These are phyloP conservation scores for Trametes sanguinea DNA, from an alignment of 768 basidiomycete species.

Conservation along the genomic window DNA sequence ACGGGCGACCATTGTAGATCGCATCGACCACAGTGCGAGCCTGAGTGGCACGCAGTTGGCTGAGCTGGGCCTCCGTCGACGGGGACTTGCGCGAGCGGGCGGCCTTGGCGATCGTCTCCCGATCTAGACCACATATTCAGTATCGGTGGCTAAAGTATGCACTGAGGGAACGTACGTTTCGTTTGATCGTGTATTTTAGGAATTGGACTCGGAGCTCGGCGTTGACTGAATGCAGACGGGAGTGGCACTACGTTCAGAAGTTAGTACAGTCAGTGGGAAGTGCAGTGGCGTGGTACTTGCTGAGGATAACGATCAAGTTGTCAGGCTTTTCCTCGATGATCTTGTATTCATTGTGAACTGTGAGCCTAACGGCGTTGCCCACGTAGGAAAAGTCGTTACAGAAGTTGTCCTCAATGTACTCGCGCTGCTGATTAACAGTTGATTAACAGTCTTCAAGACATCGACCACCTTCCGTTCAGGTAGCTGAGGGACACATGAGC, in stretches of 20 bases:
- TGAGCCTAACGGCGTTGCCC: neutral
- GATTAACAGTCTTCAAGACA: neutral
- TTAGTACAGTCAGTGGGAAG: neutral
- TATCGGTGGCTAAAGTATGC: neutral
- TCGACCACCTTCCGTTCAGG: neutral
- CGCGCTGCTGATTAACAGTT: neutral
- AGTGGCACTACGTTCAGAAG: neutral
- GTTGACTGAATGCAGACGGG: neutral
- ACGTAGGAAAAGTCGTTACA: neutral
- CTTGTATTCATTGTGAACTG: neutral
- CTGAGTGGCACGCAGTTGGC: neutral
- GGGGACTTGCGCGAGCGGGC: neutral
- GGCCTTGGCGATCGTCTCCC: neutral
- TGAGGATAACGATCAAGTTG: neutral
- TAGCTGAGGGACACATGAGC: neutral
- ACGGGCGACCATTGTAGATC: conserved; percentile 1
- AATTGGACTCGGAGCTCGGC: neutral
- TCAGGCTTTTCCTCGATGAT: neutral
- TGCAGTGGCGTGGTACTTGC: neutral
- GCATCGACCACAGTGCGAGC: neutral
- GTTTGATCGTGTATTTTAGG: neutral
- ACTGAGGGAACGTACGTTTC: neutral
- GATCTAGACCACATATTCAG: neutral
- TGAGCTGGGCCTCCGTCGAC: neutral
- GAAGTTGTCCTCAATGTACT: neutral